Base-by-base conservation (phyloP, 306 rosid species). In the Vachellia collinsii region DNA sequence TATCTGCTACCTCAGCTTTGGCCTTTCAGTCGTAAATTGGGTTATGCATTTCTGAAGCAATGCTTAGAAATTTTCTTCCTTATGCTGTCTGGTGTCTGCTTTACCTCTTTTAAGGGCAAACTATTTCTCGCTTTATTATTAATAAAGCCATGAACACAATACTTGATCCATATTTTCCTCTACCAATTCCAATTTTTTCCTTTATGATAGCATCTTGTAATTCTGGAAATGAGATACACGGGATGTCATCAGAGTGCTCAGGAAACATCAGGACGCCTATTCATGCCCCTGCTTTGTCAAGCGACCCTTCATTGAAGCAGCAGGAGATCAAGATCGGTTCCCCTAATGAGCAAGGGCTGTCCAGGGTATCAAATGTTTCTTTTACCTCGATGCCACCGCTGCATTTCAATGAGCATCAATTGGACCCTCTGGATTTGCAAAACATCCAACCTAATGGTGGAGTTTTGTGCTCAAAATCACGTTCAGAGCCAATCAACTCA, bases 311-410 rank as follows among this genome's bases (percentile, higher is more conserved):
- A 81, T 38, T 68, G 83, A 87, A 77, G 81, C 95, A 84, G 73
- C 85, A 9, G 1, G 86, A 64, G 20, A 63, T 58, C 54, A 85
- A 54, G 58, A 74, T 50, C 38, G 54, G 16, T 51, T 72, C 87
- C 44, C 70, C 70, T 7, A 50, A 70, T 34, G 90, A 84, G 63
- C 74, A 80, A 74, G 88, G 75, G 46, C 65, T 70, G 64, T 74
- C 87, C 42, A 74, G n/a, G 48, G 84, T 81, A 25, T 76, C 87
- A 17, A 72, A 79, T 66, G 78, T 75, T 14, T 79, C 77, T 75
- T 90, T 87, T 58, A 58, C 48, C 80, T 90, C 94, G 13, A 43
- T 86, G 85, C 92, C 92, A 43, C 70, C 85, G 0, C n/a, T 87
- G 86, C 90, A 75, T 64, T 68, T 83, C 51, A 80, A 80, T 72